Base-by-base conservation (phyloP, 1,284 basidiomycete genomes). In the Tylopilus sp. region DNA sequence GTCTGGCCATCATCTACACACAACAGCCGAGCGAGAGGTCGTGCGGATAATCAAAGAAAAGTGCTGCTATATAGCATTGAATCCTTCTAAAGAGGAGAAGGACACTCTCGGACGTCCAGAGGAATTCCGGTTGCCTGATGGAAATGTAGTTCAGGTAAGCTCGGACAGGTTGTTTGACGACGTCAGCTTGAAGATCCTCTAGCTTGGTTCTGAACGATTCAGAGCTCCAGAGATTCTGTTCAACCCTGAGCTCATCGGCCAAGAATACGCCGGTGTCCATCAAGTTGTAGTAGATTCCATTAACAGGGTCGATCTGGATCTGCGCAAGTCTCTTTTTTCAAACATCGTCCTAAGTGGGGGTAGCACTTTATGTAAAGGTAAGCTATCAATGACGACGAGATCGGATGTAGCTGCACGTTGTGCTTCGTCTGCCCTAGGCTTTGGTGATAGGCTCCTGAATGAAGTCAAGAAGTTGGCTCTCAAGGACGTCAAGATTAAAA, bases 1-100 rank as follows among this genome's bases (percentile, higher is more conserved):
- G 70, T 82, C 91, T 0, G 96, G 96, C 0, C 91, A 97, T 64
- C 87, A 98, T 68, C 76, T 99, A 48, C 91, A 97, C 63, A 99
- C 96, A 0, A 94, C 93, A 21, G 94, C 96, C 5, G 96, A 99
- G 71, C 88, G 91, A 51, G 96, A 99, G 71, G 90, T 99, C 18
- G 94, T 99, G 11, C 78, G 96, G 51, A 92, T 91, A 44, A 97
- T 99, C 71, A 99, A 99, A 72, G 96, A 99, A 74, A 96, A 97
- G 69, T 91, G 88, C 54, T 99, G 95, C 68, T 99, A 98, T 72
- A 77, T 99, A 50, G 91, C 95, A 4, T 67, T 91, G 37, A 93
- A 92, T 64, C 92, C 94, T 2, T 74, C 79, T 3, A 97, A 96
- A 69, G 96, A 98, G 70, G 94, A 98, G 73, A 98, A 97, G 68